A percentile compares a stretch with the other conserved stretches of the same genome.
Evolutionary conservation across 2,329 filamentous ascomycete genomes (phyloP).

Genomic region (Scytalidium lignicola): DNA sequence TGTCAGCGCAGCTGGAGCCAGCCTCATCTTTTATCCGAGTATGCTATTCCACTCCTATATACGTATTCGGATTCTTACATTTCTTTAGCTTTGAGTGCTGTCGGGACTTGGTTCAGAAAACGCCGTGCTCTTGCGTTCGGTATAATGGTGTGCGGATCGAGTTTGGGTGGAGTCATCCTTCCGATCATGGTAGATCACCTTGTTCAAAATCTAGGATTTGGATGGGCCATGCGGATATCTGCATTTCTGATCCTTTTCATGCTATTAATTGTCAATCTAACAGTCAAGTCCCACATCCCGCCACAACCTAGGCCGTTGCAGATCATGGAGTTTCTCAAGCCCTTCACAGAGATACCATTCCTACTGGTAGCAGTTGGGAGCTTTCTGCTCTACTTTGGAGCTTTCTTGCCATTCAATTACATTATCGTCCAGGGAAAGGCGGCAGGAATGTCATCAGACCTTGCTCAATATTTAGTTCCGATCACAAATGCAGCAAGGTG

Average conservation of each 20-base stretch:
- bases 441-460: conserved; percentile 36
- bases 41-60: too few relatives aligned
- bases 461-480: conserved; percentile 44
- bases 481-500: conserved; percentile 41
- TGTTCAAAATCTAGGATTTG: conserved; percentile 6
- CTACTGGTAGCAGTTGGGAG: conserved; percentile 39
- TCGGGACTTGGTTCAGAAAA: conserved; percentile 43
- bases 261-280: conserved; percentile 8
- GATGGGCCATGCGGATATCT: conserved; percentile 8
- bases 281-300: conserved; percentile 2
- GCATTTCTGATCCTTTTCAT: conserved; percentile 8
- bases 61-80: conserved; percentile 29
- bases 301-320: conserved; percentile 3
- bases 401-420: conserved; percentile 46
- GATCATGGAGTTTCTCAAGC: conserved; percentile 19
- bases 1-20: conserved; percentile 35
- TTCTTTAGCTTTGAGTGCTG: conserved; percentile 28
- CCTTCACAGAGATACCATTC: conserved; percentile 29
- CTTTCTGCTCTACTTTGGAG: conserved; percentile 39
- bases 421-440: conserved; percentile 13
- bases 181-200: conserved; percentile 44
- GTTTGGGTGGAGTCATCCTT: conserved; percentile 48
- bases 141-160: conserved; percentile 38
- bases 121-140: conserved; percentile 39
- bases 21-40: conserved; percentile 39